Conservation (phyloP, 768 basidiomycete genomes). For the Tylopilus sp. region DNA sequence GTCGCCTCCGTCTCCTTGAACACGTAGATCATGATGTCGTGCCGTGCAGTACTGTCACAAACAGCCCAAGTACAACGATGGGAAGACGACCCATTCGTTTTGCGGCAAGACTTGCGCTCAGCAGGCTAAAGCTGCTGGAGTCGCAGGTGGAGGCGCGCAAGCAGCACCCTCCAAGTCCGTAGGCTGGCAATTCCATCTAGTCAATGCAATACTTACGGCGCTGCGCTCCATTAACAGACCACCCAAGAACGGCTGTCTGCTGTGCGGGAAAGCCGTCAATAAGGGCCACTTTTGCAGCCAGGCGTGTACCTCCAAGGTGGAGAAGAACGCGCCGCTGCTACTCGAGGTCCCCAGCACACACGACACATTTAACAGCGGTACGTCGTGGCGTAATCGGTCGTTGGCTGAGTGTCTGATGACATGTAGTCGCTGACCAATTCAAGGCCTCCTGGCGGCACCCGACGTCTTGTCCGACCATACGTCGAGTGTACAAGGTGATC, state of each 20-base stretch:
- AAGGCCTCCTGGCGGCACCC: slow-evolving; percentile 66
- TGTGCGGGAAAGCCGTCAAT: slow-evolving; percentile 58
- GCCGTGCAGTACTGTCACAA: slow-evolving; percentile 50
- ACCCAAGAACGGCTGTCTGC: slow-evolving; percentile 47
- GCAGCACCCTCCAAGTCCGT: slow-evolving; percentile 31
- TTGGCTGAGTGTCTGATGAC: slow-evolving; percentile 1
- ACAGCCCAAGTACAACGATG: slow-evolving; percentile 58
- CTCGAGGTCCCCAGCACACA: slow-evolving; percentile 59
- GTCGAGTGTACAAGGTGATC: slow-evolving; percentile 63
- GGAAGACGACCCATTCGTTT: slow-evolving; percentile 55
- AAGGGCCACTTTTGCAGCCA: slow-evolving; percentile 63
- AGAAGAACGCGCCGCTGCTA: slow-evolving; percentile 51
- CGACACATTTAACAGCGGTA: slow-evolving; percentile 64
- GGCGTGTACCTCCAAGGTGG: slow-evolving; percentile 51
- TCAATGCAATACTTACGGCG: slow-evolving; percentile 32
- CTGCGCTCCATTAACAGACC: slow-evolving; percentile 27
- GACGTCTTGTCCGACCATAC: slow-evolving; percentile 53
- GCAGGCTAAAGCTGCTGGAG: slow-evolving; percentile 35
- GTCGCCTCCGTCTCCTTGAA: neutral
- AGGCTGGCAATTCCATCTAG: slow-evolving; percentile 14
- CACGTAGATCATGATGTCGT: slow-evolving; percentile 6
- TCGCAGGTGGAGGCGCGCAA: slow-evolving; percentile 22
- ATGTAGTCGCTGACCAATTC: slow-evolving; percentile 63
- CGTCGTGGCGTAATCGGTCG: slow-evolving; percentile 13
- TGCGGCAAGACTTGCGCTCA: slow-evolving; percentile 63